Evolutionary conservation across 139 green algal genomes (phyloP), one percentile per base, ranked within the genome.

Genomic region (Chlorella sp.): DNA sequence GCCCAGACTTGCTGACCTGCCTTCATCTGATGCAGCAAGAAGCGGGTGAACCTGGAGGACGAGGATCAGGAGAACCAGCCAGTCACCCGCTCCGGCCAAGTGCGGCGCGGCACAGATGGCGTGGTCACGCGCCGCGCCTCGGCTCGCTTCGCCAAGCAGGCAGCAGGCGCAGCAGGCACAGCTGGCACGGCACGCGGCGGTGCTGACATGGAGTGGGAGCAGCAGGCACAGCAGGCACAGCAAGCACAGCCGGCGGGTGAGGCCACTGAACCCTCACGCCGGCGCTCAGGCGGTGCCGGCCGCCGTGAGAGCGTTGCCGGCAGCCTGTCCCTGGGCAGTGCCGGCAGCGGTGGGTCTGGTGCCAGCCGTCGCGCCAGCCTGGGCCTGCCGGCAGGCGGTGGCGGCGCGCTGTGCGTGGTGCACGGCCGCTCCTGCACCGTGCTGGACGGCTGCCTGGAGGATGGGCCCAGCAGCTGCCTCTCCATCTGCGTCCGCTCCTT

Each of bases 381-480:
- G 41, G 44, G 76, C 18, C 44, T 34, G 41, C 44, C 41, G 25
- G 44, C 65, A 15, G 51, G 51, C 51, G 51, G 51, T 15, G 51
- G 51, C 80, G 16, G 80, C 80, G 3, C 44, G 41, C 80, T 85
- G 41, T 64, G 18, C 30, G 32, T 78, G 7, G 47, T 85, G 47
- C 41, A 65, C 4, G 80, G 80, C 34, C 64, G 47, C 65, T 55
- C 44, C 18, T 85, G 80, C 44, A 70, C 65, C 1, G 30, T 85
- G 65, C 17, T 85, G 80, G 80, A 78, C 4, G 65, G 65, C 64
- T 76, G 80, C 80, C 80, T 78, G 80, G 38, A 44, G 26, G 39
- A 74, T 6, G 65, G 67, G 28, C 64, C 80, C 4, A 68, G 18
- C 32, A 34, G 62, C 30, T 76, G 64, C 64, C 30, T 85, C 30